Evolutionary conservation across 1,284 basidiomycete genomes (phyloP).

Genomic region (Ustilago tritici): DNA sequence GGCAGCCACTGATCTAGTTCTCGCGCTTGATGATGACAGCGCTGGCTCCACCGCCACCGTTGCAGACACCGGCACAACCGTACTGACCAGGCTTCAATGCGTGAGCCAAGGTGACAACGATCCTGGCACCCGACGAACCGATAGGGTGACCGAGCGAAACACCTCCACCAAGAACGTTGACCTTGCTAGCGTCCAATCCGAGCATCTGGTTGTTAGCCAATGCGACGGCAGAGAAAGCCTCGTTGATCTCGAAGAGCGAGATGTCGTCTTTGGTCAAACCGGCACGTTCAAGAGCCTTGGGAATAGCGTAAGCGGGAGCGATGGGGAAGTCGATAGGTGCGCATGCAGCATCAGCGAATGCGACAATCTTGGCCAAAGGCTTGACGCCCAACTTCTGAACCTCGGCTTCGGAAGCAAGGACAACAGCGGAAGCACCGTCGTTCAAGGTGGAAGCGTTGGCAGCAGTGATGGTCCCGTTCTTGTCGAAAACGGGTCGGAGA

Average conservation of each 20-base stretch:
- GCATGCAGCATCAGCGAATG: constrained; percentile 95
- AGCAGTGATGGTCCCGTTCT: constrained; percentile 72
- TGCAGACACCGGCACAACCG: constrained; percentile 97
- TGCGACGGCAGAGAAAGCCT: constrained; percentile 71
- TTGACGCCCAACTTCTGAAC: constrained; percentile 68
- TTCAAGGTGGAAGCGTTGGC: constrained; percentile 72
- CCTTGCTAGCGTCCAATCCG: constrained; percentile 79
- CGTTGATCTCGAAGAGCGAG: constrained; percentile 94
- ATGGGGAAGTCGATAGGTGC: constrained; percentile 97
- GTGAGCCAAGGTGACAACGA: constrained; percentile 93
- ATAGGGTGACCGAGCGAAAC: constrained; percentile 74
- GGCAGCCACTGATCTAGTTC: constrained; percentile 16
- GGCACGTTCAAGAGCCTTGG: constrained; percentile 87
- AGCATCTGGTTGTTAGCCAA: constrained; percentile 69
- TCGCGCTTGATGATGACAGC: constrained; percentile 63
- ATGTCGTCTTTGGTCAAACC: constrained; percentile 87
- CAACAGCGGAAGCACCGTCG: constrained; percentile 71
- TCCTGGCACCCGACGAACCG: constrained; percentile 93
- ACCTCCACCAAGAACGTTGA: constrained; percentile 86
- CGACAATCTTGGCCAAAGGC: constrained; percentile 71
- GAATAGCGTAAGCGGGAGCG: constrained; percentile 91
- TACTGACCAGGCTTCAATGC: constrained; percentile 94
- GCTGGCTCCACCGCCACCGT: constrained; percentile 71
- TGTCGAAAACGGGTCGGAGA: constrained; percentile 71
- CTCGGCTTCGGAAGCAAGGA: constrained; percentile 68